phyloP scores from a whole-genome alignment of 345 rosid genomes.

The Sonneratia caseolaris region DNA sequence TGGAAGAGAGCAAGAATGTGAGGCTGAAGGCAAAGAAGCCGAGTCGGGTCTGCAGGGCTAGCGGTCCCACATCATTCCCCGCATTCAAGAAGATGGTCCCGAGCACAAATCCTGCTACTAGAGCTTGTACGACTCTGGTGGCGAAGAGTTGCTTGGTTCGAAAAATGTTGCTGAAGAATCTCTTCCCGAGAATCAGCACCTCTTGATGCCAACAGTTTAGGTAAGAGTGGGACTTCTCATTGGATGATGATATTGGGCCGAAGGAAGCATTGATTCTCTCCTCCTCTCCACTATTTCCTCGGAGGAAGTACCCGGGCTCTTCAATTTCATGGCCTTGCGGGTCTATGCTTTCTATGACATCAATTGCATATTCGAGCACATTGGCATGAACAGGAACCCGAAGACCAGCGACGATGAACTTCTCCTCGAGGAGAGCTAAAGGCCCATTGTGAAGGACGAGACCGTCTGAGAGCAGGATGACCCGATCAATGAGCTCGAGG shows the following conservation, averaged over 20 bases:
- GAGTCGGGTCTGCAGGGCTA: constrained; percentile 44
- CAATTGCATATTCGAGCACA: constrained; percentile 80
- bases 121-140: constrained; percentile 63
- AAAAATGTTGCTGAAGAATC: constrained; percentile 74
- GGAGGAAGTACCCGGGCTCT: constrained; percentile 14
- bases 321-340: constrained; percentile 6
- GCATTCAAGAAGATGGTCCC: constrained; percentile 67
- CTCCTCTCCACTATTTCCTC: constrained; percentile 11
- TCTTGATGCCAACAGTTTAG: constrained; percentile 45
- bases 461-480: constrained; percentile 69
- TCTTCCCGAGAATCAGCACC: constrained; percentile 51
- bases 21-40: constrained; percentile 87
- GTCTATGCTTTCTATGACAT: constrained; percentile 38
- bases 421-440: constrained; percentile 41
- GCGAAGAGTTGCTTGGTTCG: constrained; percentile 73
- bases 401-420: constrained; percentile 45
- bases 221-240: constrained; percentile 28
- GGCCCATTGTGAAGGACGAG: constrained; percentile 50
- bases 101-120: constrained; percentile 57
- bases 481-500: constrained; percentile 53
- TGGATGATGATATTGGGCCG: neutral
- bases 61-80: constrained; percentile 36
- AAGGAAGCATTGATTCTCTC: constrained; percentile 14
- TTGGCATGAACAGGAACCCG: constrained; percentile 57
- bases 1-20: constrained; percentile 73